Base-by-base conservation (phyloP, 2,329 filamentous ascomycete species). In the Xylaria digitata region DNA sequence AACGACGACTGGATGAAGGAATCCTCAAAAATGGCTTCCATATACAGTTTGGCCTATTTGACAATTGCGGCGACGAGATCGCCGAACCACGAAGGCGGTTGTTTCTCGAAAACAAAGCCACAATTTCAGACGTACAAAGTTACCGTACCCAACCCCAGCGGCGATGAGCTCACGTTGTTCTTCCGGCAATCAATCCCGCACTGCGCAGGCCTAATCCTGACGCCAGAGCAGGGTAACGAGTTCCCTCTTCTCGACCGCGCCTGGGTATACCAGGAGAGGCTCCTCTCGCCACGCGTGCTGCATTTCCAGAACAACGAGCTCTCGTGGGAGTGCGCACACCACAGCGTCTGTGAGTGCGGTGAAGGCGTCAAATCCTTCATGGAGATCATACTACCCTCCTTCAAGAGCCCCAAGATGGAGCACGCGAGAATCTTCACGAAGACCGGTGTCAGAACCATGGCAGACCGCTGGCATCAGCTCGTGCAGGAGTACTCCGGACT, bases 31-130 rank as follows among this genome's bases (percentile, higher is more conserved):
- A 78, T 78, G 75, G 67, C 69, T 0, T 56, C 71, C 2, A 72
- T 76, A 8, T 78, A 77, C 58, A 54, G 61, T 8, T 59, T 71
- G 40, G 69, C 73, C 11, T 67, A 68, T 37, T 70, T 76, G 15
- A 75, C 73, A 17, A 69, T 77, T 34, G 61, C 55, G 9, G 54
- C 61, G 6, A 48, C 42, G 4, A 42, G 26, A 23, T 26, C 56
- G 4, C 45, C 42, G 19, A 23, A 37, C 17, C 45, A 48, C 45
- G 45, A 48, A 48, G 45, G 45, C 3, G 45, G 45, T 23, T 48
- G 45, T 23, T 48, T 48, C 19, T 19, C 45, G 45, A 48, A 48
- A 11, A 7, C 23, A 48, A 48, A 21, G n/a, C 19, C n/a, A 19
- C n/a, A 48, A 48, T 48, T 48, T 23, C 45, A 48, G 45, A 48